A percentile compares a stretch with the other conserved stretches of the same genome.
Conservation (phyloP, 352 stramenopile species). For the Globisporangium camurandrum region DNA sequence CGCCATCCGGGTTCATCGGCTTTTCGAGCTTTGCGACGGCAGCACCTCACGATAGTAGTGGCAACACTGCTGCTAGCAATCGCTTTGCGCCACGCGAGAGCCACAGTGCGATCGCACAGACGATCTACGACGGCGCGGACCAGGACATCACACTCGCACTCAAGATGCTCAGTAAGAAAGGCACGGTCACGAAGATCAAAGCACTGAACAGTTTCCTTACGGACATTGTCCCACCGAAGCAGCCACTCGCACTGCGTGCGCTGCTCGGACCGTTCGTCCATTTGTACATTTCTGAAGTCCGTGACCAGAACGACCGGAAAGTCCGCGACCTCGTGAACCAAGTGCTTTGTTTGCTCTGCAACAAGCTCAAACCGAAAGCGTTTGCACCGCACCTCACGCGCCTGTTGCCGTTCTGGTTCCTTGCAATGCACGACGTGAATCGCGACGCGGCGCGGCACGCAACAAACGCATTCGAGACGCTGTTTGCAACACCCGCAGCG, state of each 20-base stretch:
- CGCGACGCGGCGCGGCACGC: conserved; percentile 41
- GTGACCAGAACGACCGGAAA: conserved; percentile 79
- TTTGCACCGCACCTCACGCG: conserved; percentile 65
- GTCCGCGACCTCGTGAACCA: conserved; percentile 72
- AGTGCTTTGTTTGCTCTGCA: conserved; percentile 43
- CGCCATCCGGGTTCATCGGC: conserved; percentile 47
- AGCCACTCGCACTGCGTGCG: conserved; percentile 44
- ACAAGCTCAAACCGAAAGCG: conserved; percentile 61
- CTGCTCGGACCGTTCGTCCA: conserved; percentile 77
- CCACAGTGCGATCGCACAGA: conserved; percentile 19
- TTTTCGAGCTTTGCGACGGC: conserved; percentile 58
- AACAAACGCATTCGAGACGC: conserved; percentile 37
- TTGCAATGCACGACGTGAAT: conserved; percentile 76
- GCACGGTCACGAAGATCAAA: conserved; percentile 75
- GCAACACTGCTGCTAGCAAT: conserved; percentile 7
- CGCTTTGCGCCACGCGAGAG: not conserved
- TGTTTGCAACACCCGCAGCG: conserved; percentile 36
- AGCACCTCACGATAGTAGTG: conserved; percentile 5
- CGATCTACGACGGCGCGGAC: conserved; percentile 74
- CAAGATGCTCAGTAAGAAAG: conserved; percentile 85
- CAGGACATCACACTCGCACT: conserved; percentile 69
- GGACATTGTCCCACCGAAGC: conserved; percentile 53
- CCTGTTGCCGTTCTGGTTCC: conserved; percentile 69
- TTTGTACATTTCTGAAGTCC: conserved; percentile 72
- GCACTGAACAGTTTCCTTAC: conserved; percentile 53